A percentile compares a stretch with the other conserved stretches of the same genome.
phyloP scores from a whole-genome alignment of 139 green algal genomes.

The Chlorella vulgaris region DNA sequence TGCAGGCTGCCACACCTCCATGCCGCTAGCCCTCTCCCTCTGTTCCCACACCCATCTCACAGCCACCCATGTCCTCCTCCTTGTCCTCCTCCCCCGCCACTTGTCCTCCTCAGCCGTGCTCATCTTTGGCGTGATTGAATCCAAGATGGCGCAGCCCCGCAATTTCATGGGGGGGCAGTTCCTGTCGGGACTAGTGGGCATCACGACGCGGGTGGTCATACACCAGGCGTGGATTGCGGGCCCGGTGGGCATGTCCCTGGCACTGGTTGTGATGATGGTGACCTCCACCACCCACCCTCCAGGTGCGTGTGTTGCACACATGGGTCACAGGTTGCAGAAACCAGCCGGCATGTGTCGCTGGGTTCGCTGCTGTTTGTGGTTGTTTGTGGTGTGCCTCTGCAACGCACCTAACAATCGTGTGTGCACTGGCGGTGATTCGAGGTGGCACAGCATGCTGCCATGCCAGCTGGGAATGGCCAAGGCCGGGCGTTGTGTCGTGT shows the following conservation, averaged over 20 bases:
- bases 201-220: slow-evolving; percentile 33
- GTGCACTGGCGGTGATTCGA: too few relatives aligned
- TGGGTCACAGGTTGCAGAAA: too few relatives aligned
- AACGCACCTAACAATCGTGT: too few relatives aligned
- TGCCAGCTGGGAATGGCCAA: too few relatives aligned
- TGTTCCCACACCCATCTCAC: not conserved
- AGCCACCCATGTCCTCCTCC: not conserved
- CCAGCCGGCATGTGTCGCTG: too few relatives aligned
- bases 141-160: slow-evolving; percentile 40
- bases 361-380: too few relatives aligned
- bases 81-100: not conserved
- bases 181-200: slow-evolving; percentile 29
- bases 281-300: slow-evolving; percentile 45
- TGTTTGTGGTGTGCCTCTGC: too few relatives aligned
- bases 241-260: slow-evolving; percentile 36
- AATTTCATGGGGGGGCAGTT: slow-evolving; percentile 44
- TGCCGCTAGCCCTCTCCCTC: too few relatives aligned
- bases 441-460: too few relatives aligned
- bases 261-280: slow-evolving; percentile 35
- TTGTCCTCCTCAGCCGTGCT: slow-evolving; percentile 21
- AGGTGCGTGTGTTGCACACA: too few relatives aligned
- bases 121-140: slow-evolving; percentile 30
- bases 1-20: too few relatives aligned
- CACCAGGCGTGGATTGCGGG: slow-evolving; percentile 28
- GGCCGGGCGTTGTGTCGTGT: too few relatives aligned